Evolutionary conservation across 768 basidiomycete genomes (phyloP).

Genomic region (Candolleomyces eurysporus): DNA sequence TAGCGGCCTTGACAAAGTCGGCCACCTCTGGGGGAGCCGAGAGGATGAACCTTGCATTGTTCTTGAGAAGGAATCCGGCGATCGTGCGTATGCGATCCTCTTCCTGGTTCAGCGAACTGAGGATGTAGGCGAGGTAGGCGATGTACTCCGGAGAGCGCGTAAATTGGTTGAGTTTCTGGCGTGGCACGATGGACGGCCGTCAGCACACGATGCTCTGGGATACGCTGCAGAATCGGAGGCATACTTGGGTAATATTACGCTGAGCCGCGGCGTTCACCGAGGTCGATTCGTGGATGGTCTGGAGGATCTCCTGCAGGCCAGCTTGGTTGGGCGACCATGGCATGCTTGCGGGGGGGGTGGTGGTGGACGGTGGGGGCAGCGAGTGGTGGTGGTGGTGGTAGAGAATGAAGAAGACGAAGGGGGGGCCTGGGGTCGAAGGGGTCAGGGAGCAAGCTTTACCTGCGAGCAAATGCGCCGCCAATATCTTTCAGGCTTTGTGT

Average conservation of each 20-base stretch:
- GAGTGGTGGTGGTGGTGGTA: conserved; percentile 20
- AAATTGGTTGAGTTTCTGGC: conserved; percentile 85
- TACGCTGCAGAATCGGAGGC: conserved; percentile 16
- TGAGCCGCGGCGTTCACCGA: conserved; percentile 75
- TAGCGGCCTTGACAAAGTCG: conserved; percentile 70
- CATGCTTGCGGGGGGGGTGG: conserved; percentile 47
- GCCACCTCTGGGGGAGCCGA: conserved; percentile 63
- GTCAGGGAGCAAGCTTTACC: conserved; percentile 10
- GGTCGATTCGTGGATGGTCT: conserved; percentile 89
- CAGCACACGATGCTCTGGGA: conserved; percentile 17
- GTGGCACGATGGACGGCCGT: conserved; percentile 9
- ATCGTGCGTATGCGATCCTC: conserved; percentile 93
- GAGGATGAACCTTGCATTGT: conserved; percentile 81
- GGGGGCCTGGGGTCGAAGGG: conserved; percentile 7
- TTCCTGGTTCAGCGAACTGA: conserved; percentile 75
- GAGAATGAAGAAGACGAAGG: conserved; percentile 18
- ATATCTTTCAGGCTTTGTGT: conserved; percentile 31
- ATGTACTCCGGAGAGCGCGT: conserved; percentile 91
- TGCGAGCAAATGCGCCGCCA: conserved; percentile 16
- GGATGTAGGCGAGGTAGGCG: conserved; percentile 93
- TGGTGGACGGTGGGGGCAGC: conserved; percentile 17
- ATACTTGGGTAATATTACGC: conserved; percentile 78
- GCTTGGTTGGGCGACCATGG: conserved; percentile 83
- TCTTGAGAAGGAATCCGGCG: conserved; percentile 96
- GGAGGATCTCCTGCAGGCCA: conserved; percentile 88